phyloP scores from a whole-genome alignment of 2,329 filamentous ascomycete species.

The Colletotrichum chrysophilum region DNA sequence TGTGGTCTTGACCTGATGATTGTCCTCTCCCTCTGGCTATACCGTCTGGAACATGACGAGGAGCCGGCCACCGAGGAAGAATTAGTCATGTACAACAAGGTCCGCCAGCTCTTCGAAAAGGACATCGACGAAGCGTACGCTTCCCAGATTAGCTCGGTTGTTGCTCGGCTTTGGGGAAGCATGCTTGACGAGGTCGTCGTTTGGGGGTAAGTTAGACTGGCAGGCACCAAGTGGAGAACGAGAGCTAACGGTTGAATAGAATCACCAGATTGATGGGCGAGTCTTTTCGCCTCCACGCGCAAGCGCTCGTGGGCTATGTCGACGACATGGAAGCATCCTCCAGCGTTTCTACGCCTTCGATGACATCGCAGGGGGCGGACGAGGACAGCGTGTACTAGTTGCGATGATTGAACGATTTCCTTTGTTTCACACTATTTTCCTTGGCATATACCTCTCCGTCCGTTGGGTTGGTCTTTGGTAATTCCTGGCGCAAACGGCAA shows the following conservation, averaged over 20 bases:
- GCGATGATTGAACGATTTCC: conserved; percentile 58
- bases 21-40: conserved; percentile 96
- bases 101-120: conserved; percentile 88
- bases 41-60: conserved; percentile 98
- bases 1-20: conserved; percentile 98
- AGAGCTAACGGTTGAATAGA: conserved; percentile 47
- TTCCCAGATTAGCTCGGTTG: conserved; percentile 89
- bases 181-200: conserved; percentile 99
- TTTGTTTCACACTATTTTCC: conserved; percentile 44
- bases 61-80: conserved; percentile 88
- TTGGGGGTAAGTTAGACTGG: conserved; percentile 85
- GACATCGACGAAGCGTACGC: conserved; percentile 84
- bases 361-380: conserved; percentile 74
- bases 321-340: conserved; percentile 77
- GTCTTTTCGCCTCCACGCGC: conserved; percentile 94
- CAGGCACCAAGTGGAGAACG: neutral
- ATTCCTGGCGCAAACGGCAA: conserved; percentile 6
- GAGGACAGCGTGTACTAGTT: conserved; percentile 75
- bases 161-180: conserved; percentile 93
- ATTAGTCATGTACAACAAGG: conserved; percentile 88
- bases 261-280: conserved; percentile 97
- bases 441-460: conserved; percentile 52
- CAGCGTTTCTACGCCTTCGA: conserved; percentile 73
- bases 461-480: conserved; percentile 25
- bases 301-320: conserved; percentile 93